Evolutionary conservation across 352 stramenopile species (phyloP).

Genomic region (Detonula confervacea): DNA sequence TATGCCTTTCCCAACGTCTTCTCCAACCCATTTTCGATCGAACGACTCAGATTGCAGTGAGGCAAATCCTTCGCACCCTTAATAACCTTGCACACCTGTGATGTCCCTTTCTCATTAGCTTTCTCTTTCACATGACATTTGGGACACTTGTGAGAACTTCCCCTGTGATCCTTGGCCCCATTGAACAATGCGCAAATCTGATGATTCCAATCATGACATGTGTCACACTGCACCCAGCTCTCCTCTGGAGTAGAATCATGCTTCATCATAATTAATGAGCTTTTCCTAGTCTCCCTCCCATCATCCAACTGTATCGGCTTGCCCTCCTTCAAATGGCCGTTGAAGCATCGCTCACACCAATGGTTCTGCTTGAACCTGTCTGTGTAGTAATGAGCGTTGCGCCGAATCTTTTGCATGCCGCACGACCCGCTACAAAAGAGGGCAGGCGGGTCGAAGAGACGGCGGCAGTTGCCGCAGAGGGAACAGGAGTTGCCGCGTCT

Average conservation of each 20-base stretch:
- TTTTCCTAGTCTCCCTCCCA: slow-evolving; percentile 89
- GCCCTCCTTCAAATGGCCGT: slow-evolving; percentile 78
- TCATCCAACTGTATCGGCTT: slow-evolving; percentile 91
- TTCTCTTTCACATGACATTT: slow-evolving; percentile 64
- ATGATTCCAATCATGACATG: slow-evolving; percentile 97
- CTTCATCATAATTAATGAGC: slow-evolving; percentile 93
- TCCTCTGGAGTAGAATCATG: slow-evolving; percentile 95
- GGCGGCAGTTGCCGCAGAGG: slow-evolving; percentile 94
- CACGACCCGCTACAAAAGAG: slow-evolving; percentile 93
- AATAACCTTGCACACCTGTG: background rate
- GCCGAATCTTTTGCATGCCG: slow-evolving; percentile 93
- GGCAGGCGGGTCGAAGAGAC: slow-evolving; percentile 94
- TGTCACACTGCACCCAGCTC: slow-evolving; percentile 96
- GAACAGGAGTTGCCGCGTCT: slow-evolving; percentile 91
- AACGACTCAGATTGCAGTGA: slow-evolving; percentile 71
- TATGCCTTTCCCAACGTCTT: slow-evolving; percentile 62
- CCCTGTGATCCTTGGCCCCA: slow-evolving; percentile 89
- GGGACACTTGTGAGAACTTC: slow-evolving; percentile 60
- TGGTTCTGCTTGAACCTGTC: slow-evolving; percentile 90
- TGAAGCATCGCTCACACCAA: slow-evolving; percentile 93
- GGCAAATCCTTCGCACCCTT: slow-evolving; percentile 69
- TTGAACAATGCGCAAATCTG: slow-evolving; percentile 99
- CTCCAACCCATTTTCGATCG: slow-evolving; percentile 67
- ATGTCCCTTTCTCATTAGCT: background rate
- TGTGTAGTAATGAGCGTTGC: slow-evolving; percentile 93